Evolutionary conservation across 1,284 basidiomycete genomes (phyloP).

Genomic region (Cystobasidium pallidum): DNA sequence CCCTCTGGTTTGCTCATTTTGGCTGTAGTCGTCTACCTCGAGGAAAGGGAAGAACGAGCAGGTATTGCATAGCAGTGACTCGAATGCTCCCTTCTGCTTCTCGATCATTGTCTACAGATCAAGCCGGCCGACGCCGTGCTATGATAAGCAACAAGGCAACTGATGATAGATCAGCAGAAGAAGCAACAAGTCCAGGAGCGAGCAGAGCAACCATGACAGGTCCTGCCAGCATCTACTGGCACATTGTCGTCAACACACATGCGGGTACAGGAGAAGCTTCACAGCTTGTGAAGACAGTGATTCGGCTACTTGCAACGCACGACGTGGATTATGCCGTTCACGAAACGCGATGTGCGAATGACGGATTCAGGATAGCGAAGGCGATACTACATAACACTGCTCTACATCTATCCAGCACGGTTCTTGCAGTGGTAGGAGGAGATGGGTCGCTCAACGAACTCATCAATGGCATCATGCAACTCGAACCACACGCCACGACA

Average conservation of each 20-base stretch:
- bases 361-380: slow-evolving; percentile 16
- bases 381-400: background rate
- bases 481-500: slow-evolving; percentile 5
- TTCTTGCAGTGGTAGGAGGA: slow-evolving; percentile 53
- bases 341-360: slow-evolving; percentile 16
- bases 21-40: background rate
- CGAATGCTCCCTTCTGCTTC: background rate
- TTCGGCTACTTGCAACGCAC: slow-evolving; percentile 5
- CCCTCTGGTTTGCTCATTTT: slow-evolving; percentile 39
- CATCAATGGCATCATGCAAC: slow-evolving; percentile 51
- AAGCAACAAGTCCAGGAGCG: background rate
- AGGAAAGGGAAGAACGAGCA: background rate
- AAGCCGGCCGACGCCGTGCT: background rate
- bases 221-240: slow-evolving; percentile 2
- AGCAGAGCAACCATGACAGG: background rate
- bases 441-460: slow-evolving; percentile 57
- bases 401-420: background rate
- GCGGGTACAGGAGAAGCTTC: slow-evolving; percentile 11
- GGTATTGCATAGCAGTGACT: background rate
- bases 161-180: background rate
- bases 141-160: slow-evolving; percentile 6
- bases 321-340: slow-evolving; percentile 19
- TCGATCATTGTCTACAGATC: background rate
- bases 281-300: slow-evolving; percentile 7
- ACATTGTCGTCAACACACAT: slow-evolving; percentile 21